Conservation (phyloP, 2,329 filamentous ascomycete species). For the Ceratocystis ficicola region DNA sequence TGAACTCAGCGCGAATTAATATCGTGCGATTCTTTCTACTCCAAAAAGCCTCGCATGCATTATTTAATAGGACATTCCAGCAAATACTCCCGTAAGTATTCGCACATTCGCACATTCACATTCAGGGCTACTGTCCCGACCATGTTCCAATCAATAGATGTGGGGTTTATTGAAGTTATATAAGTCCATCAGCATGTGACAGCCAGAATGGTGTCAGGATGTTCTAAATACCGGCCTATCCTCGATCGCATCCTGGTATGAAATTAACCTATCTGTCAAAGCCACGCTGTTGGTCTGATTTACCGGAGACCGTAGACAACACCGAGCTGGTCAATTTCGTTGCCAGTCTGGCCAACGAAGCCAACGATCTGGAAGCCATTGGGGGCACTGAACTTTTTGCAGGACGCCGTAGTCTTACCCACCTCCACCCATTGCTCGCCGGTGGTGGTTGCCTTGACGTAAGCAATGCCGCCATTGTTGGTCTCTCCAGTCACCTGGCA, state of each 20-base stretch:
- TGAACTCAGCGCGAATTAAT: too few species aligned
- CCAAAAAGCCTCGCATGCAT: too few species aligned
- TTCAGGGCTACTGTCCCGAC: too few species aligned
- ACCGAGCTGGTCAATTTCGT: constrained; percentile 44
- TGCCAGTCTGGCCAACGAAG: constrained; percentile 40
- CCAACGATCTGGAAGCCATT: constrained; percentile 42
- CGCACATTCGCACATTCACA: too few species aligned
- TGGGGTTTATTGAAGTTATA: too few species aligned
- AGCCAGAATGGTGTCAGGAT: background rate
- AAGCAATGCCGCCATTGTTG: constrained; percentile 45
- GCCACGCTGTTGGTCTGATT: background rate
- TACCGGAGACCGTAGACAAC: constrained; percentile 37
- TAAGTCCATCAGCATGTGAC: background rate
- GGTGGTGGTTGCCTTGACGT: constrained; percentile 41
- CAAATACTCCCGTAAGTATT: too few species aligned
- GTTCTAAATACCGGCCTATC: background rate
- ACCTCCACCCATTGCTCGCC: constrained; percentile 35
- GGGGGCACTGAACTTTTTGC: constrained; percentile 36
- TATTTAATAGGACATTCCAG: too few species aligned
- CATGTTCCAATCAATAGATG: too few species aligned
- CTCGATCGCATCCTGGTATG: too few species aligned
- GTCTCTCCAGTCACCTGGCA: constrained; percentile 39
- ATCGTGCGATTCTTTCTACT: too few species aligned
- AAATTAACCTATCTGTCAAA: too few species aligned
- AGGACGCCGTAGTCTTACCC: constrained; percentile 35